phyloP scores from a whole-genome alignment of 768 basidiomycete species.

The Calocybe gangraenosa region DNA sequence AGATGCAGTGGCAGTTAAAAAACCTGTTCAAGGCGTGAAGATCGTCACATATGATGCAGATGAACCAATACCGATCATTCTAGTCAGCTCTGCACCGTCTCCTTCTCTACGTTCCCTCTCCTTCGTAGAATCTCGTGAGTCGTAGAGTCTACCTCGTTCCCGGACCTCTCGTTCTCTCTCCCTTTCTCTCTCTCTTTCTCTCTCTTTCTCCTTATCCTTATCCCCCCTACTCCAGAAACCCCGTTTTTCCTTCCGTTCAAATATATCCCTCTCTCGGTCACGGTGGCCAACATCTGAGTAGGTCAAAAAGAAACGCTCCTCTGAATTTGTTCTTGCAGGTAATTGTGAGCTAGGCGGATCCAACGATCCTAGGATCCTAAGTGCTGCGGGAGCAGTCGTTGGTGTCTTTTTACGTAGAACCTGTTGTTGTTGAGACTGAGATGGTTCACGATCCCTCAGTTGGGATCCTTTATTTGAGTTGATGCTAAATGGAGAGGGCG shows the following conservation, averaged over 20 bases:
- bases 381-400: constrained; percentile 28
- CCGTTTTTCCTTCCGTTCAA: constrained; percentile 48
- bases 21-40: constrained; percentile 40
- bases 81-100: constrained; percentile 16
- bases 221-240: constrained; percentile 47
- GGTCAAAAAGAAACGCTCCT: constrained; percentile 22
- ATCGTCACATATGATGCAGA: constrained; percentile 12
- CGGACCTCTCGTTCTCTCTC: neutral
- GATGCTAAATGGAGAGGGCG: constrained; percentile 44
- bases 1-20: constrained; percentile 70
- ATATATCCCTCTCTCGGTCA: constrained; percentile 19
- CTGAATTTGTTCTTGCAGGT: constrained; percentile 24
- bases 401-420: constrained; percentile 20
- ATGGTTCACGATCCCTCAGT: constrained; percentile 20
- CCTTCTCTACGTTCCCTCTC: constrained; percentile 13
- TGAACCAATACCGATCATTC: constrained; percentile 15
- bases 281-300: constrained; percentile 29
- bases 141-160: constrained; percentile 8
- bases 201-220: constrained; percentile 26
- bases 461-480: constrained; percentile 17
- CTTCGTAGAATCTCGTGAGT: constrained; percentile 6
- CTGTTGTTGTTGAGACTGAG: constrained; percentile 15
- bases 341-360: constrained; percentile 45
- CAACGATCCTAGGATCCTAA: constrained; percentile 57
- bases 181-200: constrained; percentile 9